Evolutionary conservation across 2,329 filamentous ascomycete genomes (phyloP).

Genomic region (Monosporascus sp.): DNA sequence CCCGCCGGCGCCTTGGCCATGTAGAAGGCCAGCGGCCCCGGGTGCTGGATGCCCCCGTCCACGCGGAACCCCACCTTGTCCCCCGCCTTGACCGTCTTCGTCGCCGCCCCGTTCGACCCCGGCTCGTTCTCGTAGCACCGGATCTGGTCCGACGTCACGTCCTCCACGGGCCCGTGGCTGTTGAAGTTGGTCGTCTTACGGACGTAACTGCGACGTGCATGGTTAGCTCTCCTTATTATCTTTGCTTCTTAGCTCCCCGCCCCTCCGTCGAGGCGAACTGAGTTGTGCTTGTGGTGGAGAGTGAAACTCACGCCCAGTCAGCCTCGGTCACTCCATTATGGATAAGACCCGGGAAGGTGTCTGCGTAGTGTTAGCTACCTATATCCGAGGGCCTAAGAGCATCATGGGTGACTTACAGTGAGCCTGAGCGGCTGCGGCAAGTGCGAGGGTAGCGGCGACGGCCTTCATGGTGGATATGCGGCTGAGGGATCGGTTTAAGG

Average conservation of each 20-base stretch:
- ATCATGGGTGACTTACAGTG: slow-evolving; percentile 15
- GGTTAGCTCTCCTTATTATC: not conserved
- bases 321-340: slow-evolving; percentile 17
- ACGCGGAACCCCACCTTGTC: slow-evolving; percentile 30
- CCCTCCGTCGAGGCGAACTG: too few relatives aligned
- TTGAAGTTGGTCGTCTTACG: slow-evolving; percentile 33
- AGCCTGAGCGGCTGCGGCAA: slow-evolving; percentile 17
- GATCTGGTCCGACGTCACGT: slow-evolving; percentile 27
- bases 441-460: slow-evolving; percentile 9
- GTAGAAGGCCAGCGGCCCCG: slow-evolving; percentile 24
- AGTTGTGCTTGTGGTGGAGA: not conserved
- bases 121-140: slow-evolving; percentile 28
- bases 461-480: slow-evolving; percentile 14
- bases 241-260: not conserved
- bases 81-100: slow-evolving; percentile 29
- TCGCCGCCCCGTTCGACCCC: slow-evolving; percentile 24
- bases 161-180: slow-evolving; percentile 27
- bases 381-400: not conserved
- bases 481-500: not conserved
- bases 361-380: slow-evolving; percentile 11
- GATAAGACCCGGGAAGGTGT: slow-evolving; percentile 22
- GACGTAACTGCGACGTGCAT: slow-evolving; percentile 10
- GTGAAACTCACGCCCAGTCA: slow-evolving; percentile 23
- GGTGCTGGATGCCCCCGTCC: slow-evolving; percentile 22
- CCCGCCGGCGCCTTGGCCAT: slow-evolving; percentile 23